A percentile compares a stretch with the other conserved stretches of the same genome.
Conservation (phyloP, 2,329 filamentous ascomycete genomes). For the Nakataea oryzae region DNA sequence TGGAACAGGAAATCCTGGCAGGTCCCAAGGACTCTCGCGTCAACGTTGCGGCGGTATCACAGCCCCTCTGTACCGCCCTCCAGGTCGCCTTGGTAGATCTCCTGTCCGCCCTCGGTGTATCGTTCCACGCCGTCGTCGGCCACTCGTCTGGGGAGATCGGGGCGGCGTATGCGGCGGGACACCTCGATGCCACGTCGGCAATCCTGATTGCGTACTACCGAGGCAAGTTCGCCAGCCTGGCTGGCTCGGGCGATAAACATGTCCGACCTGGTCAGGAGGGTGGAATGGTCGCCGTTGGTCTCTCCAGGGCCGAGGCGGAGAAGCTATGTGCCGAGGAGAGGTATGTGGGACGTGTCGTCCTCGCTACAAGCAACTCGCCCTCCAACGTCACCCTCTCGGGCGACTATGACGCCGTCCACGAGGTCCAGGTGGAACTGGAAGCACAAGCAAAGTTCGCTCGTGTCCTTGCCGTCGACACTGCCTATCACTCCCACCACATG, state of each 20-base stretch:
- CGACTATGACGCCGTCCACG: constrained; percentile 17
- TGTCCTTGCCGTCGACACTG: constrained; percentile 29
- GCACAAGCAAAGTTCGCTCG: constrained; percentile 20
- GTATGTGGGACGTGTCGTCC: constrained; percentile 15
- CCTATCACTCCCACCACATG: constrained; percentile 42
- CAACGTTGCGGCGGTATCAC: constrained; percentile 28
- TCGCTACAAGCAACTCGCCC: constrained; percentile 21
- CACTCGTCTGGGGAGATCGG: constrained; percentile 34
- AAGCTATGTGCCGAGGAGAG: constrained; percentile 11
- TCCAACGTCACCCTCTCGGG: constrained; percentile 24
- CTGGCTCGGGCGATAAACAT: constrained; percentile 8
- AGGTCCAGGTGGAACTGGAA: constrained; percentile 12
- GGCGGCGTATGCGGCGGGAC: constrained; percentile 29
- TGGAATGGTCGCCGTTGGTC: constrained; percentile 24
- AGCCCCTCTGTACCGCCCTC: constrained; percentile 42
- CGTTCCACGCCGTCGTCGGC: constrained; percentile 22
- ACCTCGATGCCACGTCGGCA: constrained; percentile 22
- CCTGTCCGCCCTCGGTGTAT: constrained; percentile 14
- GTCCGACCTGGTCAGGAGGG: constrained; percentile 9
- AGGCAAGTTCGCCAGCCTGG: constrained; percentile 20
- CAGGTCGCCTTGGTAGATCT: constrained; percentile 32
- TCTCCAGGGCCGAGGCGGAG: constrained; percentile 16
- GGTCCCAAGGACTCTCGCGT: constrained; percentile 17
- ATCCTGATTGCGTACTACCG: constrained; percentile 30
- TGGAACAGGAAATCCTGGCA: constrained; percentile 23